Evolutionary conservation across 108 stramenopile species (phyloP).

Genomic region (Ochromonas danica): DNA sequence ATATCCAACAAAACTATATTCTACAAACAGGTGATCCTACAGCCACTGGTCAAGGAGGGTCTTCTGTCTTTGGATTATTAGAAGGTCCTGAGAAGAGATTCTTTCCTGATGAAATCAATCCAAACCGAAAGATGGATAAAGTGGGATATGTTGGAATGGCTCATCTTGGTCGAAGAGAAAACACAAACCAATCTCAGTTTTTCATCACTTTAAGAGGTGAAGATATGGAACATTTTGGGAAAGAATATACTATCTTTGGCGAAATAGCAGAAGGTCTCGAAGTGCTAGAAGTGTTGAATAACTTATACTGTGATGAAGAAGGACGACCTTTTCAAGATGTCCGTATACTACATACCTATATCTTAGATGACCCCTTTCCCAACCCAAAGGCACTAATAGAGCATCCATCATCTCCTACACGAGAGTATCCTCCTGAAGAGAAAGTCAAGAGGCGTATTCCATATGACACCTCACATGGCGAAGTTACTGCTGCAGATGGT

Average conservation of each 20-base stretch:
- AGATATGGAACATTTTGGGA: constrained; percentile 62
- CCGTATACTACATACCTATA: constrained; percentile 77
- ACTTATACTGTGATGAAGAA: constrained; percentile 77
- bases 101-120: constrained; percentile 56
- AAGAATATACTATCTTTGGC: constrained; percentile 72
- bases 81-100: constrained; percentile 49
- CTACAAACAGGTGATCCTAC: constrained; percentile 74
- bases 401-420: constrained; percentile 40
- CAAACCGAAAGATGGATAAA: constrained; percentile 43
- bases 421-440: constrained; percentile 73
- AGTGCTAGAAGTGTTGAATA: constrained; percentile 75
- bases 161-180: constrained; percentile 66
- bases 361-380: constrained; percentile 87
- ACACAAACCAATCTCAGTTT: constrained; percentile 87
- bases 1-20: constrained; percentile 55
- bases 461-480: constrained; percentile 39
- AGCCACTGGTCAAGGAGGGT: constrained; percentile 87
- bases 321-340: constrained; percentile 93
- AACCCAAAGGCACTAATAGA: constrained; percentile 52
- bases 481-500: constrained; percentile 37
- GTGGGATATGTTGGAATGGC: constrained; percentile 57
- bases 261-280: constrained; percentile 82
- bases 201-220: constrained; percentile 74
- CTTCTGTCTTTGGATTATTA: constrained; percentile 50
- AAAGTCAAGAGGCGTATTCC: constrained; percentile 59